Base-by-base conservation (phyloP, 306 rosid species). In the Phaseolus lunatus region DNA sequence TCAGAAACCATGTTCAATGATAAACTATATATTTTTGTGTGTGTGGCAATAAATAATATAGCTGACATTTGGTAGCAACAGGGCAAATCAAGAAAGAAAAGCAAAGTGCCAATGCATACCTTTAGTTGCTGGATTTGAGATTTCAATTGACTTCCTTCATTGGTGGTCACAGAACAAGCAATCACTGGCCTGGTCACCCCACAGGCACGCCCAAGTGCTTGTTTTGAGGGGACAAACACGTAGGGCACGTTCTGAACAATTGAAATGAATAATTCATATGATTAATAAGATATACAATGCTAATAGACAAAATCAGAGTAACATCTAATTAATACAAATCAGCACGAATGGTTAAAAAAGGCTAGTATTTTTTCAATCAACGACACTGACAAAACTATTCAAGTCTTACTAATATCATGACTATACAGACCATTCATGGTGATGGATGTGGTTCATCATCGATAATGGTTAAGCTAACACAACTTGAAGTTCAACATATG, bases 181-280 rank as follows among this genome's bases (percentile, higher is more conserved):
- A 92, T 92, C 61, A 94, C 95, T 13, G 98, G 93, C 62, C 98
- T 84, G 1, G 97, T 90, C 22, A 94, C 97, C 3, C 98, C 98
- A 50, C 98, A 92, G 2, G 97, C 98, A 48, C 97, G 87, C 5
- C 96, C 98, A 65, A 92, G 97, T 41, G 97, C 97, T 89, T 94
- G 97, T 73, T 94, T 94, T 1, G 98, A 94, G 2, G 93, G 93
- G 72, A 94, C 92, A 13, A 94, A 94, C 9, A 94, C 95, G 1
- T 94, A 90, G 5, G 95, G 96, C n/a, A 92, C 98, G 77, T 94
- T 92, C 97, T 92, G 37, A 70, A 66, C 79, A 70, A 53, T 65
- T 57, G 31, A 77, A 64, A 73, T 7, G 68, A 45, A 54, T 14
- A 8, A 53, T 27, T 47, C 13, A 67, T 71, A 67, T 47, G 22